Evolutionary conservation across 1,284 basidiomycete species (phyloP), one percentile per base, ranked within the genome.

Genomic region (Anthracocystis walkeri): DNA sequence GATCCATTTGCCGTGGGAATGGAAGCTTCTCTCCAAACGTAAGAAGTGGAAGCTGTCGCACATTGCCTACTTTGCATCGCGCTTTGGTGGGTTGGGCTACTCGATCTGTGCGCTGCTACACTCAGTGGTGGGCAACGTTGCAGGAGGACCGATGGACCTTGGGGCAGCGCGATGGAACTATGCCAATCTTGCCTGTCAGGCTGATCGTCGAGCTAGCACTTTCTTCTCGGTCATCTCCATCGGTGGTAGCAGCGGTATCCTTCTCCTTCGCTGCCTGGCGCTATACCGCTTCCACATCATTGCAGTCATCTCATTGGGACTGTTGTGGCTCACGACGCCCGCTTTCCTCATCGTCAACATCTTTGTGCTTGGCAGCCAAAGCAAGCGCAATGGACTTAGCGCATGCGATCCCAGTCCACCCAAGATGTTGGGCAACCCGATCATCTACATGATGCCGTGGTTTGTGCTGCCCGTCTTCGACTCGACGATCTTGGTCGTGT

Each of bases 1-100:
- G 7, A 58, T 71, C 29, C 67, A 76, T 58, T 48, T 76, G 20
- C 74, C 68, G 2, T 76, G 74, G 74, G 74, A 76, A 46, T 71
- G 68, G 65, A 59, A 57, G 60, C 60, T 76, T 23, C 58, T 76
- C 40, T 46, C 65, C 14, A 58, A 38, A 31, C 74, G 74, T 20
- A 63, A 56, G 29, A 67, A 61, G 41, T 76, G 74, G 74, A 76
- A 76, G 57, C 74, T 72, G 11, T 76, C 74, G n/a, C 68, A 76
- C 46, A 68, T 76, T 21, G 74, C 74, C 42, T 76, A 76, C 48
- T 76, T 76, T 58, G 64, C 68, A 29, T 76, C 74, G 11, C 64
- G 74, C 3, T 52, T 76, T 41, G 74, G 74, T 48, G 74, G 74
- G 8, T 55, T 76, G 4, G 68, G 68, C 25, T 68, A 50, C 44